Evolutionary conservation across 1,284 basidiomycete genomes (phyloP), one percentile per base, ranked within the genome.

Genomic region (Wallemia mellicola): DNA sequence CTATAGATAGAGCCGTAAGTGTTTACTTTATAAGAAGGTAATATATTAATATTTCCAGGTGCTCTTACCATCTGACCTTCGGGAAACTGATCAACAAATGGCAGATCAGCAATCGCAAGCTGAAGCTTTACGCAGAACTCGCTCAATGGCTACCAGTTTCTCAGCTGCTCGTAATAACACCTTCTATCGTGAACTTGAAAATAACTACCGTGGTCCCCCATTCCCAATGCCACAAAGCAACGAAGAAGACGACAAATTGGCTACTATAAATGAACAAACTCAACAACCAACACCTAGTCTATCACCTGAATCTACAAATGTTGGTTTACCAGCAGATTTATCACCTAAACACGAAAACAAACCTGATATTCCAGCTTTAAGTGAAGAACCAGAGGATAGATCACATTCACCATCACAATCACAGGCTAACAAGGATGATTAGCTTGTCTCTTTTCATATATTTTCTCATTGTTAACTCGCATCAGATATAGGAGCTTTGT

Each of bases 1-100:
- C 87, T 19, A 88, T 94, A 61, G 85, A 92, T 70, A 81, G 87
- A 27, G 85, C 87, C 1, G 55, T 57, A 25, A 57, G 55, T 57
- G 9, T 48, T 11, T 48, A 22, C 14, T 48, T 5, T 17, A 11
- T 24, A 15, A 57, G 17, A 26, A 2, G 9, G 15, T 17, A 17
- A 9, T 57, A 3, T 24, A 7, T 26, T 26, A 26, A 7, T 28
- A 57, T 25, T n/a, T 17, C 55, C 7, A 57, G 25, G 55, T 57
- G 17, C 55, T 57, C 24, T 26, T 57, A 24, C 55, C 55, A 28
- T 57, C 55, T 11, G 55, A 57, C n/a, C 24, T 57, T 19, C 55
- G 22, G 15, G 55, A 57, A 24, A 26, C 24, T 14, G 55, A 57
- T 28, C 25, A 26, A 17, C 25, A 57, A 57, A 28, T 48, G 38